phyloP scores from a whole-genome alignment of 768 basidiomycete species.

The Phlebiopsis gigantea region DNA sequence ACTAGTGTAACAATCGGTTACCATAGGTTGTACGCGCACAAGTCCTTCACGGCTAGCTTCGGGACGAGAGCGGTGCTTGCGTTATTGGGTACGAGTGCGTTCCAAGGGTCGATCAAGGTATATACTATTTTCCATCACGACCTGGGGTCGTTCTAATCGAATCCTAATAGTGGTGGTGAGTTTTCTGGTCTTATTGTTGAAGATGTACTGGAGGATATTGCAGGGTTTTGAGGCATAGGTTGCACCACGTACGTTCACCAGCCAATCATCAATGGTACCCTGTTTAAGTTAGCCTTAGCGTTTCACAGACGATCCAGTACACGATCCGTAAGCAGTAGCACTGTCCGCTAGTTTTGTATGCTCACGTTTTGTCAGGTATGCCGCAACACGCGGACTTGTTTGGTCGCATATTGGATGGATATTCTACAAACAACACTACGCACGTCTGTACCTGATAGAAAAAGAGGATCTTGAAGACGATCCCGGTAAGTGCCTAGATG shows the following conservation, averaged over 20 bases:
- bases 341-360: not conserved
- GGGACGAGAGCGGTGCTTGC: conserved; percentile 56
- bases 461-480: conserved; percentile 64
- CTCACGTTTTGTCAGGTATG: conserved; percentile 41
- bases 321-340: conserved; percentile 49
- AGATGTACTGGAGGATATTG: not conserved
- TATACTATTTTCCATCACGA: not conserved
- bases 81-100: conserved; percentile 63
- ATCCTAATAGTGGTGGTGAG: conserved; percentile 45
- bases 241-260: conserved; percentile 66
- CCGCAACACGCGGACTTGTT: conserved; percentile 66
- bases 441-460: conserved; percentile 57
- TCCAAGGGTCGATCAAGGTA: conserved; percentile 79
- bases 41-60: conserved; percentile 55
- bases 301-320: conserved; percentile 63
- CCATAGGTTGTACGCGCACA: conserved; percentile 76
- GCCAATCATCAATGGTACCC: too few species aligned
- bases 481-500: conserved; percentile 47
- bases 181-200: not conserved
- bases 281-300: too few species aligned
- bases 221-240: conserved; percentile 67
- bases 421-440: conserved; percentile 69
- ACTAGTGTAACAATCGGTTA: conserved; percentile 69
- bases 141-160: not conserved
- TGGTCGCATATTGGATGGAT: conserved; percentile 87